phyloP scores from a whole-genome alignment of 305 asterid species.

The Salvia sclarea region DNA sequence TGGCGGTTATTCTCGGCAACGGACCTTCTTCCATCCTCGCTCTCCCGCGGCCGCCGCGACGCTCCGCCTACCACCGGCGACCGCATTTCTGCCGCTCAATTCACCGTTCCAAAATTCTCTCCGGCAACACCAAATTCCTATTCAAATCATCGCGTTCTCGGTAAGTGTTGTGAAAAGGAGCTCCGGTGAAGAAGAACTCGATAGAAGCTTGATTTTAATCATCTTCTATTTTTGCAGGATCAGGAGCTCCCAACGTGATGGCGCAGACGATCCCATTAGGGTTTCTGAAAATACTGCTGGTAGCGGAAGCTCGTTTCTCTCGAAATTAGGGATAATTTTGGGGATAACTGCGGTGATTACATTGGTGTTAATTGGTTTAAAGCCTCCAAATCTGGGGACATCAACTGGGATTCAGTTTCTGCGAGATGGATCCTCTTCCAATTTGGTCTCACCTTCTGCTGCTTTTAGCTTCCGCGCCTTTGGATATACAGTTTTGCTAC shows the following conservation, averaged over 20 bases:
- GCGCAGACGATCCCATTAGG: conserved; percentile 40
- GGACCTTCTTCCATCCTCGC: conserved; percentile 37
- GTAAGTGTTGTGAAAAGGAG: conserved; percentile 22
- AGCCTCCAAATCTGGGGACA: conserved; percentile 53
- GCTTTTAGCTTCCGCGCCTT: conserved; percentile 71
- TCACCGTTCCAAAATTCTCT: conserved; percentile 22
- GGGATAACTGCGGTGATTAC: conserved; percentile 72
- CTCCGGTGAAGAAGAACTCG: neutral
- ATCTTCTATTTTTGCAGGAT: conserved; percentile 41
- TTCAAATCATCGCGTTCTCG: conserved; percentile 32
- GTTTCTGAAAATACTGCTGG: conserved; percentile 32
- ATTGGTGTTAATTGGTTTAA: conserved; percentile 47
- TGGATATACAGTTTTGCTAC: conserved; percentile 70
- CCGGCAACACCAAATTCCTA: conserved; percentile 26
- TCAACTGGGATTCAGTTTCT: conserved; percentile 51
- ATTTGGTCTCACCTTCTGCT: conserved; percentile 41
- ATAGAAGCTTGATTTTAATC: neutral
- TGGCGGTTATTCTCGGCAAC: conserved; percentile 44
- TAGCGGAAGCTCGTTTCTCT: conserved; percentile 50
- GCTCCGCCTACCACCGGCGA: conserved; percentile 20
- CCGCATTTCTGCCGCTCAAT: conserved; percentile 8
- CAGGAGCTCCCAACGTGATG: conserved; percentile 43
- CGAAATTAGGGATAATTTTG: conserved; percentile 56
- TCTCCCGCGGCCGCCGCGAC: conserved; percentile 23
- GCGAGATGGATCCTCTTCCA: conserved; percentile 45